A percentile compares a stretch with the other conserved stretches of the same genome.
Conservation (phyloP, 139 green algal genomes). For the Coelastrella sp. region DNA sequence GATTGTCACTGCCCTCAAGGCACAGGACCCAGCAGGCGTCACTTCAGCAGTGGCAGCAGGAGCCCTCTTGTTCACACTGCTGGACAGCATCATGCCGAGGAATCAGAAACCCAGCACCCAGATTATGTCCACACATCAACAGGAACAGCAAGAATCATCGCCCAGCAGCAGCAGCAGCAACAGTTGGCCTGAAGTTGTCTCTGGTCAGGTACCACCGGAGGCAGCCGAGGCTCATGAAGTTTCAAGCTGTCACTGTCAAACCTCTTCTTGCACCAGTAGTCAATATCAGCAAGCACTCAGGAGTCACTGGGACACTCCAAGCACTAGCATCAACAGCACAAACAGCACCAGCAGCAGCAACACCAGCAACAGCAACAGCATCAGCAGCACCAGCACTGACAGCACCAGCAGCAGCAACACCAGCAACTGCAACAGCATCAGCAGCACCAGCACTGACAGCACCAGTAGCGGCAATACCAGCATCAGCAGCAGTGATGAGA, state of each 20-base stretch:
- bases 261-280: no score
- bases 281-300: no score
- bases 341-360: neutral
- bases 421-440: neutral
- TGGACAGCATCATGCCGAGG: neutral
- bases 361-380: neutral
- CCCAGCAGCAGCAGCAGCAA: constrained; percentile 24
- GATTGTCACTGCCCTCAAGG: neutral
- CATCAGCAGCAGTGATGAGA: neutral
- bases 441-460: neutral
- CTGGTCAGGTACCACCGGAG: neutral
- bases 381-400: neutral
- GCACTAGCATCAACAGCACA: neutral
- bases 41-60: constrained; percentile 26
- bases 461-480: neutral
- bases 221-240: no score
- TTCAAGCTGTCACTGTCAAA: no score
- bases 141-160: neutral
- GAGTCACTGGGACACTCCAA: neutral
- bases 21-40: neutral
- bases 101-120: neutral
- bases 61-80: neutral
- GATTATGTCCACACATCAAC: neutral
- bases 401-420: constrained; percentile 15
- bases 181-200: constrained; percentile 1